phyloP scores from a whole-genome alignment of 345 rosid species.

The Brassica napus region DNA sequence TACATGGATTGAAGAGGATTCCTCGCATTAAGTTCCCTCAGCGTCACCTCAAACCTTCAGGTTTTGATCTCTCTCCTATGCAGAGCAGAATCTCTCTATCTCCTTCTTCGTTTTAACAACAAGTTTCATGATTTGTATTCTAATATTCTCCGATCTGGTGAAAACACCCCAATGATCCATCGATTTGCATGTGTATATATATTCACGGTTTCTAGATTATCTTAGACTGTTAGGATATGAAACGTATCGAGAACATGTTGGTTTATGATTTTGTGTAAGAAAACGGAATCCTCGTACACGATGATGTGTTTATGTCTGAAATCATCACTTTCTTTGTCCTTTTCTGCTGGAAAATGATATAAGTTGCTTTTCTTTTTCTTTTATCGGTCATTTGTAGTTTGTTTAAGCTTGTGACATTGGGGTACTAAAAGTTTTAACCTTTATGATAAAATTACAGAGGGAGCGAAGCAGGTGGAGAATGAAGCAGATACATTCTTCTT shows the following conservation, averaged over 20 bases:
- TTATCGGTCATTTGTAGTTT: background rate
- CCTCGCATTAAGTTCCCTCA: constrained; percentile 89
- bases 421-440: background rate
- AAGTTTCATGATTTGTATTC: background rate
- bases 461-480: constrained; percentile 44
- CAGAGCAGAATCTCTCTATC: background rate
- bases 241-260: background rate
- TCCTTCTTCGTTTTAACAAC: constrained; percentile 6
- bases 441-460: constrained; percentile 43
- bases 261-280: background rate
- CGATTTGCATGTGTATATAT: background rate
- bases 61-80: constrained; percentile 16
- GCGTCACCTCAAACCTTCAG: constrained; percentile 56
- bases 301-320: background rate
- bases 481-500: constrained; percentile 55
- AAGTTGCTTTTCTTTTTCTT: no score
- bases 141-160: constrained; percentile 2
- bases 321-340: background rate
- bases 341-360: background rate
- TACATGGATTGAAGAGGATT: constrained; percentile 73
- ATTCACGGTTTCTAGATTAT: background rate
- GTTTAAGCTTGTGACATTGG: background rate
- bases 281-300: background rate
- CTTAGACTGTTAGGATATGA: background rate
- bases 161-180: background rate